phyloP scores from a whole-genome alignment of 805 yeast species.

The Suhomyces pyralidae region DNA sequence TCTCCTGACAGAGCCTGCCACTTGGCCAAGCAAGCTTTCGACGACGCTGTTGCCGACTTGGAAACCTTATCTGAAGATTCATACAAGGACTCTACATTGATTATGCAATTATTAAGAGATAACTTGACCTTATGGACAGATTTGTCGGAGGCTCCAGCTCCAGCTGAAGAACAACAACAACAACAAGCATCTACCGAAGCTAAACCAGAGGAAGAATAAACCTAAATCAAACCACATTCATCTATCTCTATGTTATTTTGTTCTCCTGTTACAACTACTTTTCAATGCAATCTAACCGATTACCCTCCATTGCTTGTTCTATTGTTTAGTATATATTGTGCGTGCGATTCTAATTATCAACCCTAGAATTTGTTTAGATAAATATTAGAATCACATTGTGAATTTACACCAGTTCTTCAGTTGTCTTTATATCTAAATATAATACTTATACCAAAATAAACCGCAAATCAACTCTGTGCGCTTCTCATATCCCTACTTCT shows the following conservation, averaged over 20 bases:
- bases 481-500: too few relatives aligned
- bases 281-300: background rate
- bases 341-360: constrained; percentile 2
- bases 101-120: constrained; percentile 98
- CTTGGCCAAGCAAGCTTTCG: constrained; percentile 98
- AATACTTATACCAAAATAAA: background rate
- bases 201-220: constrained; percentile 25
- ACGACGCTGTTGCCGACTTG: constrained; percentile 97
- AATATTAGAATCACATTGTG: constrained; percentile 1
- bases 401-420: constrained; percentile 5
- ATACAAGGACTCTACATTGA: constrained; percentile 96
- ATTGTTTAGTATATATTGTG: constrained; percentile 6
- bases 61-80: constrained; percentile 97
- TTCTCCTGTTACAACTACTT: constrained; percentile 3
- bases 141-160: constrained; percentile 72
- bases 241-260: constrained; percentile 4
- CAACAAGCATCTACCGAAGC: constrained; percentile 14
- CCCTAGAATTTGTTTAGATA: constrained; percentile 5
- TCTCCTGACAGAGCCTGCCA: constrained; percentile 99
- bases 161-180: constrained; percentile 28
- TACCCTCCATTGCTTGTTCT: constrained; percentile 1
- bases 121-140: constrained; percentile 98
- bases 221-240: background rate
- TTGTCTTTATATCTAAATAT: constrained; percentile 4
- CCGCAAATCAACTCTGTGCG: too few relatives aligned